A percentile compares a stretch with the other conserved stretches of the same genome.
phyloP scores from a whole-genome alignment of 2,329 filamentous ascomycete genomes.

The Penicillium sp. region DNA sequence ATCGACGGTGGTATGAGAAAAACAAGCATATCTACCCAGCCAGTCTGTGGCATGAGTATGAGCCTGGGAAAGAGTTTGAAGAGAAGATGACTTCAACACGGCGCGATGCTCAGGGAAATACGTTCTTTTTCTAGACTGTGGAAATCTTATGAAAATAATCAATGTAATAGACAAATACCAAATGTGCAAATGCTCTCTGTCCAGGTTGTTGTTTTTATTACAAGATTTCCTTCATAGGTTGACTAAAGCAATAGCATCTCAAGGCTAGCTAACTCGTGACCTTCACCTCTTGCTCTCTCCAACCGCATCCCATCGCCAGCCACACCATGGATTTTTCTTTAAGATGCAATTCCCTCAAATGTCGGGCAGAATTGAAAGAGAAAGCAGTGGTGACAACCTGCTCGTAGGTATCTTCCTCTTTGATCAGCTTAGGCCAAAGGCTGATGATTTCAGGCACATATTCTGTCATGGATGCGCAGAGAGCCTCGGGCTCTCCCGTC shows the following conservation, averaged over 20 bases:
- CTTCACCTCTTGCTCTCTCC: slow-evolving; percentile 5
- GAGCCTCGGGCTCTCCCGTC: slow-evolving; percentile 52
- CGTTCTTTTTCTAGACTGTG: slow-evolving; percentile 64
- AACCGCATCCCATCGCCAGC: slow-evolving; percentile 7
- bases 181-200: background rate
- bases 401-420: slow-evolving; percentile 48
- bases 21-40: slow-evolving; percentile 98
- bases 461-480: slow-evolving; percentile 72
- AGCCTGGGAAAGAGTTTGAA: slow-evolving; percentile 69
- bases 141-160: slow-evolving; percentile 8
- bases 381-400: slow-evolving; percentile 80
- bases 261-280: slow-evolving; percentile 6
- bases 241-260: background rate
- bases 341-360: slow-evolving; percentile 72
- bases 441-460: slow-evolving; percentile 56
- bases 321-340: slow-evolving; percentile 61
- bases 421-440: background rate
- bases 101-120: slow-evolving; percentile 79
- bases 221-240: background rate
- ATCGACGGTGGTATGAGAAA: slow-evolving; percentile 89
- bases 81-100: slow-evolving; percentile 59
- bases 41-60: slow-evolving; percentile 90
- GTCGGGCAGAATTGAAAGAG: slow-evolving; percentile 59
- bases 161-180: slow-evolving; percentile 9
- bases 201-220: background rate